These are phyloP conservation scores for Sporothrix schenckii DNA, from an alignment of 2,329 filamentous ascomycete species.

Conservation along the genomic window DNA sequence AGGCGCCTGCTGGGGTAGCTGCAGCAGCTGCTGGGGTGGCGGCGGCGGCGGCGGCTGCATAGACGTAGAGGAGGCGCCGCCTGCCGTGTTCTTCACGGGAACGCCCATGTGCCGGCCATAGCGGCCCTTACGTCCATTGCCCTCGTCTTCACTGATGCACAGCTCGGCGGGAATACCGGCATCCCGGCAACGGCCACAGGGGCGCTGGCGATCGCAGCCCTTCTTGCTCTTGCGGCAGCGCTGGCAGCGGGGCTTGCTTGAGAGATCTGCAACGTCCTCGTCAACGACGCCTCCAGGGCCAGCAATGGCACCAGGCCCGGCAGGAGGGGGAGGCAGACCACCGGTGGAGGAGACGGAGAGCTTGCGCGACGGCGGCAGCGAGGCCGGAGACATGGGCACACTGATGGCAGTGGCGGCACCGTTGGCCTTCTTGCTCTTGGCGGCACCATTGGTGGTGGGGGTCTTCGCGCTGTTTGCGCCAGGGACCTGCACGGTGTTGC, in stretches of 20 bases:
- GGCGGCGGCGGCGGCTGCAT: constrained; percentile 36
- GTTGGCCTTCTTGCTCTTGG: constrained; percentile 50
- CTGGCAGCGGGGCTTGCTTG: constrained; percentile 94
- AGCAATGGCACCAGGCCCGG: constrained; percentile 10
- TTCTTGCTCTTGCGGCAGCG: constrained; percentile 99
- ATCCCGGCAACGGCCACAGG: constrained; percentile 93
- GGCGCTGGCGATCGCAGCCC: constrained; percentile 93
- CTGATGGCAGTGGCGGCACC: background rate
- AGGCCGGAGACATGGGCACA: constrained; percentile 63
- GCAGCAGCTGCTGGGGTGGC: constrained; percentile 41
- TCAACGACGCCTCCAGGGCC: constrained; percentile 59
- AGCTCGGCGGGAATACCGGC: constrained; percentile 91
- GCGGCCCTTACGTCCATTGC: constrained; percentile 92
- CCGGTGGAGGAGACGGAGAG: constrained; percentile 67
- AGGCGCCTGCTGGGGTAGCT: background rate
- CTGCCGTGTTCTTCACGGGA: constrained; percentile 55
- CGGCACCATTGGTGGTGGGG: constrained; percentile 51
- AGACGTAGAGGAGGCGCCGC: constrained; percentile 24
- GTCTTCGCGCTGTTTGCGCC: constrained; percentile 44
- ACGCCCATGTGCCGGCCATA: constrained; percentile 76
- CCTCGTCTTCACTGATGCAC: constrained; percentile 96
- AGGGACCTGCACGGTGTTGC: background rate
- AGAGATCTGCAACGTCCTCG: constrained; percentile 89
- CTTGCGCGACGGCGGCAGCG: constrained; percentile 74
- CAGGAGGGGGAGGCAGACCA: constrained; percentile 42